Base-by-base conservation (phyloP, 768 basidiomycete genomes). In the Mycena capillaripes region DNA sequence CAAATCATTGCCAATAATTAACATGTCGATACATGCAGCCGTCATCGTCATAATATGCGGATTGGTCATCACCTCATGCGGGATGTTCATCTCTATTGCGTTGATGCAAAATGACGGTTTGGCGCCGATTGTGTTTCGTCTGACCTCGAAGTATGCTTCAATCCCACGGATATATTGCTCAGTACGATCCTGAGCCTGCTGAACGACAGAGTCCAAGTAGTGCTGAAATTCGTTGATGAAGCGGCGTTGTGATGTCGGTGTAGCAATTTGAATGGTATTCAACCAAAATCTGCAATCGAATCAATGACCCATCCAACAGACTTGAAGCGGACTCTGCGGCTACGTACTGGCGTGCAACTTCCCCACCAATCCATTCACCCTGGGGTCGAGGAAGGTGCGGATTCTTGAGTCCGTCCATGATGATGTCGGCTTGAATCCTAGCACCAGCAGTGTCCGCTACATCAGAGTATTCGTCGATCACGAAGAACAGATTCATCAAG, bases 381-480 rank as follows among this genome's bases (percentile, higher is more conserved):
- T 48, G 42, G 6, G 80, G 80, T 11, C 81, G 81, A 21, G 77
- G 69, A 30, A 69, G 66, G 27, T 78, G 57, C 3, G 83, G 82
- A 42, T 82, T 76, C 27, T 59, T 61, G 6, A 84, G 57, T 0
- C 76, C 83, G 58, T 82, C 76, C 56, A 81, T 77, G 30, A 79
- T 72, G 11, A 79, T 68, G 19, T 82, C 76, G 6, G 70, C 78
- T 32, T 60, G 65, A 1, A 38, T 21, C 21, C 73, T 75, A 30
- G 80, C 83, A 10, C 66, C 77, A 2, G 66, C 30, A 0, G 69
- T 78, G 23, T 71, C 66, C 14, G 56, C 72, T 11, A 72, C 64
- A 57, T 84, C 83, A 38, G 80, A 76, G 62, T 78, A 78, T 57
- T 83, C 79, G 63, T 83, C 83, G 34, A 81, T 56, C n/a, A 81